Conservation (phyloP, 1,284 basidiomycete genomes). For the Ganoderma leucocontextum region DNA sequence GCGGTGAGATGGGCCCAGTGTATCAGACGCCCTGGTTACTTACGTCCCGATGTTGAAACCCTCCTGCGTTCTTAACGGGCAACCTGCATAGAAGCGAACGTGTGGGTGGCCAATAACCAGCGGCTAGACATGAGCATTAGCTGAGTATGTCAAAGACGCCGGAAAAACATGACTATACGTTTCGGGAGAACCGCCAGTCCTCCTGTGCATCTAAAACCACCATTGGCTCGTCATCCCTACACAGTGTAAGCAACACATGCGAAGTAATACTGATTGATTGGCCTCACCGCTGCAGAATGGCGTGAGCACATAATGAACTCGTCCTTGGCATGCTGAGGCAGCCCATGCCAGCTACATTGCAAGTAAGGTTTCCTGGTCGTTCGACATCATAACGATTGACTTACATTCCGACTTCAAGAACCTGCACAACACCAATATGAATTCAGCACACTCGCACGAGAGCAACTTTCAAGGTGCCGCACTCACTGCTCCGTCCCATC, state of each 20-base stretch:
- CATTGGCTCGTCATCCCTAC: conserved; percentile 87
- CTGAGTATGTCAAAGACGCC: conserved; percentile 6
- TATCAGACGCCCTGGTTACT: conserved; percentile 37
- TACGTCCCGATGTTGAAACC: conserved; percentile 90
- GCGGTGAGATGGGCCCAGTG: not conserved
- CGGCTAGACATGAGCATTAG: conserved; percentile 59
- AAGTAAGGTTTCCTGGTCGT: not conserved
- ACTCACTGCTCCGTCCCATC: conserved; percentile 82
- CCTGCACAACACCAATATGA: conserved; percentile 42
- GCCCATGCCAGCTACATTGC: conserved; percentile 65
- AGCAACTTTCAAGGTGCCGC: conserved; percentile 18
- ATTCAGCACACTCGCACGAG: conserved; percentile 19
- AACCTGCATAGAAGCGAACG: conserved; percentile 92
- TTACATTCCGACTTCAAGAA: conserved; percentile 88
- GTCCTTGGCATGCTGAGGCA: conserved; percentile 63
- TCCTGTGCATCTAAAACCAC: conserved; percentile 81
- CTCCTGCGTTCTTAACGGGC: conserved; percentile 88
- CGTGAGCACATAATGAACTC: conserved; percentile 84
- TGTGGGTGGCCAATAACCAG: conserved; percentile 73
- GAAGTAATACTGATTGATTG: not conserved
- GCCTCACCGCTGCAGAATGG: conserved; percentile 80
- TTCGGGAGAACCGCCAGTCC: conserved; percentile 91
- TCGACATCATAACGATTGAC: conserved; percentile 31
- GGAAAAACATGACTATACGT: conserved; percentile 55
- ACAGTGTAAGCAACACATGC: not conserved